Base-by-base conservation (phyloP, 2,329 filamentous ascomycete genomes). In the Cladosporium sp. region DNA sequence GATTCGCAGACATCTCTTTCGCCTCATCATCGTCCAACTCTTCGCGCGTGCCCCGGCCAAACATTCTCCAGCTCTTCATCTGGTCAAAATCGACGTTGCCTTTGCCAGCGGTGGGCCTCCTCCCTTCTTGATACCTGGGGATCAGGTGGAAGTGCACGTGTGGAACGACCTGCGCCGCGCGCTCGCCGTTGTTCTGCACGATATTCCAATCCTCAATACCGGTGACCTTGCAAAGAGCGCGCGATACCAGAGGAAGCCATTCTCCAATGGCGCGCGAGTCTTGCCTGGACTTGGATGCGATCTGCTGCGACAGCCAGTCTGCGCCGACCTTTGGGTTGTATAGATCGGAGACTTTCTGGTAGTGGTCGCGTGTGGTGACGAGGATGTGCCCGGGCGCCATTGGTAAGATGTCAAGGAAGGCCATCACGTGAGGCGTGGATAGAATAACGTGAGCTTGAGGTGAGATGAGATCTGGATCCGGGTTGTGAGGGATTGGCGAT, bases 61-160 rank as follows among this genome's bases (percentile, higher is more conserved):
- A 94, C 91, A 93, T 93, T 56, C 89, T 92, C 80, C 92, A 93
- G 75, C 88, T 88, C 81, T 85, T 85, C 71, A 76, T 64, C 71
- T 71, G 71, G 5, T 73, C 73, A 50, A 71, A 70, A 60, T 77
- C 73, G 80, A 80, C 56, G 80, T 74, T 70, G 81, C 82, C 66
- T 85, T 85, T 79, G 23, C 78, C 79, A 65, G 80, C 80, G 40
- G 82, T 77, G 64, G 90, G 87, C 0, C 76, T 76, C 16, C 82
- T 81, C 26, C 74, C 78, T 44, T 93, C 76, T 63, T 76, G 74
- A 69, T 76, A 93, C 44, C 94, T 82, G 0, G 94, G 94, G 37
- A 99, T 96, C 62, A 98, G 85, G 73, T 99, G 95, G 77, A 96
- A 98, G 78, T 99, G 94, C 58, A 96, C 89, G 78, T 98, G 94